Evolutionary conservation across 192 early-diverging fungal genomes (phyloP), one percentile per base, ranked within the genome.

Genomic region (Umbelopsis isabellina): DNA sequence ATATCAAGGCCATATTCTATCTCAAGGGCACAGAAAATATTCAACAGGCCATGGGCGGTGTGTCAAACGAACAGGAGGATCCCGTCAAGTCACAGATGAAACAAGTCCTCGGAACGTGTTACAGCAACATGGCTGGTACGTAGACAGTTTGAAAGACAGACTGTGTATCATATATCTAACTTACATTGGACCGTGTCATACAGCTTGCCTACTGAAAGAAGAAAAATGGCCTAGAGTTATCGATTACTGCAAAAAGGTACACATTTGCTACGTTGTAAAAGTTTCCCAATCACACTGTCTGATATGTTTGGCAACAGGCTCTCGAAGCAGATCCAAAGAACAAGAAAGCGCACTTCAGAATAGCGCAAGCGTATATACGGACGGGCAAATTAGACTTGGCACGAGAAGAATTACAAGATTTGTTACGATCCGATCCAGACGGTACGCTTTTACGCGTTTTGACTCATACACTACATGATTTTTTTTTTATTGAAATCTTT

Each of bases 71-170:
- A 6, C 27, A 44, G 12, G 45, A 27, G n/a, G 53, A 71, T 25
- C 50, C 50, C 9, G 30, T 46, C 7, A 71, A 51, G 9, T 13
- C 11, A 22, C 18, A 71, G 27, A 53, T 53, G n/a, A 71, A 71
- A 20, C 16, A 55, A 55, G 7, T 61, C 2, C 25, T 58, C 7
- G 69, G 27, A 44, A 45, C 53, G 12, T 71, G 69, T 52, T 71
- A 71, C 23, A 71, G 50, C 45, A 71, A 71, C 53, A 18, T 71
- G 50, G 69, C 69, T 22, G 69, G 69, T 71, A 71, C 18, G 52
- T 71, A 49, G 10, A 21, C 27, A 7, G 13, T 23, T 30, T 27
- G 7, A 12, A 33, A 46, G 66, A 22, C 33, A 25, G 15, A 20
- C 8, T 15, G 15, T 50, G 3, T 3, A 20, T 8, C 18, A 52